phyloP scores from a whole-genome alignment of 805 yeast genomes.

The Metschnikowia continentalis region DNA sequence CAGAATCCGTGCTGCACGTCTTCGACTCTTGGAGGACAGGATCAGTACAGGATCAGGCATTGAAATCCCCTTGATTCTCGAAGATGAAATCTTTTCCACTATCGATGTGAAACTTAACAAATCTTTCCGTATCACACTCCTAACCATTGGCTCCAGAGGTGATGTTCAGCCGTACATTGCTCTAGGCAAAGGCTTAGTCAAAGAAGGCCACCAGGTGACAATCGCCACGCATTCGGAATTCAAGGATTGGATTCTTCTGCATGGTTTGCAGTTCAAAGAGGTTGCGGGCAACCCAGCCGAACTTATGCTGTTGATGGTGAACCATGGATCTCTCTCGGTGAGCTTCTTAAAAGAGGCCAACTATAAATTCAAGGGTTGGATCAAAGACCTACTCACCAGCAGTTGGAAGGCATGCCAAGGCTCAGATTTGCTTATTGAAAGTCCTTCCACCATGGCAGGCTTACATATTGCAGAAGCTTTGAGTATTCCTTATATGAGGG shows the following conservation, averaged over 20 bases:
- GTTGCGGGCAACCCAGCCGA: constrained; percentile 94
- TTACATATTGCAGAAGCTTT: constrained; percentile 92
- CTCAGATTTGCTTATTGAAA: constrained; percentile 80
- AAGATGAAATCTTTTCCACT: constrained; percentile 54
- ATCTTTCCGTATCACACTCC: constrained; percentile 55
- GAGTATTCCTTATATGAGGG: constrained; percentile 85
- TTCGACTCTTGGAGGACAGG: constrained; percentile 64
- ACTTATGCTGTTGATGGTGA: constrained; percentile 87
- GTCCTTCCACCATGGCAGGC: constrained; percentile 97
- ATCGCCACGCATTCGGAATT: constrained; percentile 88
- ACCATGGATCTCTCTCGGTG: constrained; percentile 83
- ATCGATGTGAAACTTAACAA: constrained; percentile 52
- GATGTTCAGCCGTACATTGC: constrained; percentile 97
- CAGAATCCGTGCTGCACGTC: constrained; percentile 51
- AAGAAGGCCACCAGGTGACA: constrained; percentile 79
- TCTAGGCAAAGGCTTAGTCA: constrained; percentile 68
- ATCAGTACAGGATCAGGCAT: constrained; percentile 56
- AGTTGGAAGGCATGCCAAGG: constrained; percentile 88
- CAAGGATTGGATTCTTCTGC: constrained; percentile 62
- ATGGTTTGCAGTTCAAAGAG: constrained; percentile 64
- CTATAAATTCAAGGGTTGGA: constrained; percentile 76
- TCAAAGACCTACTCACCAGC: constrained; percentile 60
- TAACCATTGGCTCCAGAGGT: constrained; percentile 94
- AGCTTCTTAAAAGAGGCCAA: constrained; percentile 81
- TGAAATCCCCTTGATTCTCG: constrained; percentile 65